Percentiles rank a stretch among this genome's conserved stretches.
These are phyloP conservation scores for Lenwebbia sp. DNA, from an alignment of 345 rosid genomes.

Conservation along the genomic window DNA sequence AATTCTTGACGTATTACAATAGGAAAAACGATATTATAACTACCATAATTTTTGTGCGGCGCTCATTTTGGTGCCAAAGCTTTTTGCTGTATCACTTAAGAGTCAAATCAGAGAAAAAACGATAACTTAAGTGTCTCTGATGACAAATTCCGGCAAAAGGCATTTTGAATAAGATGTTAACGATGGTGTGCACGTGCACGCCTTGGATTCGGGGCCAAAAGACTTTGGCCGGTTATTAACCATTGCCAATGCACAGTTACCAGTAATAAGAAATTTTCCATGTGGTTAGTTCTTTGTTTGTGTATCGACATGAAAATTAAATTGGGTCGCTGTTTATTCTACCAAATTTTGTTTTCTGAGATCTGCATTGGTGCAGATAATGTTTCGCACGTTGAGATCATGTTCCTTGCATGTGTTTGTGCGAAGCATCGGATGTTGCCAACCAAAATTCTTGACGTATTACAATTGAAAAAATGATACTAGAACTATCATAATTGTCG, in stretches of 20 bases:
- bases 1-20: neutral
- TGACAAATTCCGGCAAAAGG: too few relatives aligned
- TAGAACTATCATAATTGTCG: too few relatives aligned
- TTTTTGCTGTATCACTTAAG: too few relatives aligned
- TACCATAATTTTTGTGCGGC: too few relatives aligned
- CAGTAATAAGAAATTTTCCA: neutral
- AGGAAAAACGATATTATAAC: too few relatives aligned
- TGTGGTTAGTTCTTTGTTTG: neutral
- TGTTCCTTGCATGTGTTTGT: neutral
- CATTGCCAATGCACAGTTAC: neutral
- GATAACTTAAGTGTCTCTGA: too few relatives aligned
- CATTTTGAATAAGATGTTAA: too few relatives aligned
- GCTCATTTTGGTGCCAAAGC: too few relatives aligned
- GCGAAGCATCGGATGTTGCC: neutral
- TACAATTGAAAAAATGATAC: neutral
- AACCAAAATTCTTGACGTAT: neutral
- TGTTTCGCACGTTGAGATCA: neutral
- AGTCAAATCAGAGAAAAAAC: too few relatives aligned
- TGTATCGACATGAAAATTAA: neutral
- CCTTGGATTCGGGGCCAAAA: conserved; percentile 1
- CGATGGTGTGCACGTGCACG: neutral
- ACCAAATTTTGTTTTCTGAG: neutral
- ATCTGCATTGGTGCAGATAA: neutral
- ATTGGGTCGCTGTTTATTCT: neutral
- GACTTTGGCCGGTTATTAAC: neutral